Base-by-base conservation (phyloP, 225 moss, liverwort and hornwort species). In the Pseudisothecium myosuroides region DNA sequence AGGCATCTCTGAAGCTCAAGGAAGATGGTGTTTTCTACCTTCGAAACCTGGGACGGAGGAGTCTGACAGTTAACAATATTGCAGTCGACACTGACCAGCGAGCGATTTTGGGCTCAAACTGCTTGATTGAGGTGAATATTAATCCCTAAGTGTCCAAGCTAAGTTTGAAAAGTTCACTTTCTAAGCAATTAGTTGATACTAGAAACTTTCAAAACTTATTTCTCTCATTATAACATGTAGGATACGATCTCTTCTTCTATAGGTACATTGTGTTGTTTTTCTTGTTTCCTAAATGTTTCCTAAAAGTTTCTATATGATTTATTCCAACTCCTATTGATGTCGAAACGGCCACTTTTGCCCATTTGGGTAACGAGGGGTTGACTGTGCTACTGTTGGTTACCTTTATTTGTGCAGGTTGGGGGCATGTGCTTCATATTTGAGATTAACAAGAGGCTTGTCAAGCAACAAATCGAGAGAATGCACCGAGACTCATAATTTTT, bases 361-460 rank as follows among this genome's bases (percentile, higher is more conserved):
- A 39, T 69, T 55, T 76, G 36, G 28, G 34, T 47, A 49, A 6
- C 4, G 54, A 31, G 41, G 36, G 45, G 22, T 78, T 34, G 10
- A 18, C 50, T 86, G 43, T 37, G 50, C 29, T 49, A n/a, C n/a
- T n/a, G 23, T 28, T 50, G 79, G 56, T n/a, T 76, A 59, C 58
- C 82, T 85, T 76, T 47, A 31, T 85, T 90, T 82, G 80, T 92
- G 89, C 95, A 98, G 98, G 97, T 98, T 85, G 98, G 98, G 67
- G 96, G 98, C 26, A 97, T 98, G 96, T 96, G 96, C 85, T 97
- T 98, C 80, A 94, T 98, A 83, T 98, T 98, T 90, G 98, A 98
- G 88, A 95, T 94, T 32, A 97, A 98, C 86, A 93, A 95, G 92
- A 96, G 89, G 85, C 95, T 97, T 87, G 98, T 98, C 75, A 95